Evolutionary conservation across 352 stramenopile species (phyloP).

Genomic region (Phytophthora hybrid): DNA sequence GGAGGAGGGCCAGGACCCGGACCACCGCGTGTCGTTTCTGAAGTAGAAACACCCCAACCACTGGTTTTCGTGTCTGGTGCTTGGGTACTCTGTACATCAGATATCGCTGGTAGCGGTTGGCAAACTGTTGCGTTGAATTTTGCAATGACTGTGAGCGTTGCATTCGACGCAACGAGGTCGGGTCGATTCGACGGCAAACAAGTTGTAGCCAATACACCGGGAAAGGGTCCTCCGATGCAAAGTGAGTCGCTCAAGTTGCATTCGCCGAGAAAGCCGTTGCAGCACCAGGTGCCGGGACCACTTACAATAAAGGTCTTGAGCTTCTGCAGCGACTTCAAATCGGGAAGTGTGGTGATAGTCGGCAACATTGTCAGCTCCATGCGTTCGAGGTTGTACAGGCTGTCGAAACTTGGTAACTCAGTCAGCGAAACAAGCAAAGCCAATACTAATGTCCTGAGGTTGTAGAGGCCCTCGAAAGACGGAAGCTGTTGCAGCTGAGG

Average conservation of each 20-base stretch:
- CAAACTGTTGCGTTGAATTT: not conserved
- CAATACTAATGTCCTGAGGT: conserved; percentile 32
- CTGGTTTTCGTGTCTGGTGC: not conserved
- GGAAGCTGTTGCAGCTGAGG: conserved; percentile 15
- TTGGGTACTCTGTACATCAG: not conserved
- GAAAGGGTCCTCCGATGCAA: conserved; percentile 8
- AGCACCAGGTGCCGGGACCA: conserved; percentile 25
- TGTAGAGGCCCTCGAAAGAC: conserved; percentile 28
- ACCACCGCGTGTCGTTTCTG: not conserved
- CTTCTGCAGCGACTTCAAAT: conserved; percentile 21
- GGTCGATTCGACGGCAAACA: conserved; percentile 1
- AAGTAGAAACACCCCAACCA: not conserved
- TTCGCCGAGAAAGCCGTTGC: conserved; percentile 37
- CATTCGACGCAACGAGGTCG: not conserved
- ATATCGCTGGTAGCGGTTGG: not conserved
- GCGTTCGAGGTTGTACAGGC: conserved; percentile 25
- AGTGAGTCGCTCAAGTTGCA: conserved; percentile 22
- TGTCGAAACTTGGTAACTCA: conserved; percentile 20
- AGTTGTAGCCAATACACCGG: not conserved
- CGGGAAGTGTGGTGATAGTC: conserved; percentile 13
- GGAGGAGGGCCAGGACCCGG: not conserved
- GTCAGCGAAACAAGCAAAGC: conserved; percentile 12
- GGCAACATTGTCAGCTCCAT: conserved; percentile 16
- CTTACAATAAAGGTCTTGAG: conserved; percentile 16
- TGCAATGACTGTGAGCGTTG: not conserved